These are phyloP conservation scores for Polymyxa betae DNA, from an alignment of 208 protist genomes.

Conservation along the genomic window DNA sequence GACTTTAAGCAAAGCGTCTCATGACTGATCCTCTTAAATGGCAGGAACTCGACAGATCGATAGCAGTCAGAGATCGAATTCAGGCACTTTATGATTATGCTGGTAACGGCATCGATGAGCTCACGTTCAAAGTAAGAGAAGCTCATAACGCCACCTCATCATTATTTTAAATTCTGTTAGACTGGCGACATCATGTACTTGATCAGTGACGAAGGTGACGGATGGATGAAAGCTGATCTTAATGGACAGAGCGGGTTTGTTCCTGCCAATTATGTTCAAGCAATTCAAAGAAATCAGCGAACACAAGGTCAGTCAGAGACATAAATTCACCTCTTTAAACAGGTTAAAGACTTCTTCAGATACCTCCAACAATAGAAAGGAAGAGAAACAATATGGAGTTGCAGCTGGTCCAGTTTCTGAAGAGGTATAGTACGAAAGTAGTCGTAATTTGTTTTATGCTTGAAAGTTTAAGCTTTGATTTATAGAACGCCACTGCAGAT, in stretches of 20 bases:
- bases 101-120: constrained; percentile 46
- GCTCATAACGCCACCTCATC: neutral
- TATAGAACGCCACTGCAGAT: too few species aligned
- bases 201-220: constrained; percentile 31
- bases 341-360: too few species aligned
- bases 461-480: too few species aligned
- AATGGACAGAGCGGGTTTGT: constrained; percentile 53
- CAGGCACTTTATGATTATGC: constrained; percentile 10
- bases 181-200: constrained; percentile 7
- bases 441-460: too few species aligned
- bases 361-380: too few species aligned
- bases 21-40: too few species aligned
- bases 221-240: neutral
- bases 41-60: neutral
- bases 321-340: too few species aligned
- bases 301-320: too few species aligned
- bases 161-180: neutral
- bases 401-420: too few species aligned
- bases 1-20: too few species aligned
- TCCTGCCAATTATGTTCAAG: constrained; percentile 53
- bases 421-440: too few species aligned
- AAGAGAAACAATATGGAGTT: too few species aligned
- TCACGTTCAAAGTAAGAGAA: neutral
- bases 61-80: neutral
- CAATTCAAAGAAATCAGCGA: neutral